Evolutionary conservation across 768 basidiomycete genomes (phyloP).

Genomic region (Leucosporidium creatinivorum): DNA sequence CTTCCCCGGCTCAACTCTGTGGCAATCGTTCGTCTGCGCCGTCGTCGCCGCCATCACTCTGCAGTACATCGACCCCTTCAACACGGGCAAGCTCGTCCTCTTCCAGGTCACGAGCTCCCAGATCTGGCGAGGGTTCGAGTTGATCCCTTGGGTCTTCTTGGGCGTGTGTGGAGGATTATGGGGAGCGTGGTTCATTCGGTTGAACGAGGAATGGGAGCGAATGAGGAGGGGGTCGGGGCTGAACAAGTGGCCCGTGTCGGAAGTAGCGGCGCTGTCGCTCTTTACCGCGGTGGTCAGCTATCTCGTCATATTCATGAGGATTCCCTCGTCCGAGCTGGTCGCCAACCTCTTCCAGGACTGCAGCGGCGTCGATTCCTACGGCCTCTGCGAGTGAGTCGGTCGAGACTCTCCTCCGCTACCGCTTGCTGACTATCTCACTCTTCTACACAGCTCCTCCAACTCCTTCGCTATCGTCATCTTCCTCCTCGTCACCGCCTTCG

Average conservation of each 20-base stretch:
- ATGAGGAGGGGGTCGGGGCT: slow-evolving; percentile 76
- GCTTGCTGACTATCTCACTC: slow-evolving; percentile 37
- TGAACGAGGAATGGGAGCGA: slow-evolving; percentile 82
- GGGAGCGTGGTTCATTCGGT: slow-evolving; percentile 84
- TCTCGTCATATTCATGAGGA: slow-evolving; percentile 78
- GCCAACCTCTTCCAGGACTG: slow-evolving; percentile 89
- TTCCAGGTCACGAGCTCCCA: slow-evolving; percentile 68
- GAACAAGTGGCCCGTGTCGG: slow-evolving; percentile 64
- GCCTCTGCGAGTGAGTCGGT: slow-evolving; percentile 53
- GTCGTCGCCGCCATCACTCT: slow-evolving; percentile 75
- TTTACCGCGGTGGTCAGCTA: slow-evolving; percentile 74
- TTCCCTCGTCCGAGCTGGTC: slow-evolving; percentile 90
- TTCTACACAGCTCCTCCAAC: slow-evolving; percentile 39
- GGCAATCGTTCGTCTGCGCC: slow-evolving; percentile 63
- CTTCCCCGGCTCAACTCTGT: slow-evolving; percentile 34
- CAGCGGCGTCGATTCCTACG: slow-evolving; percentile 52
- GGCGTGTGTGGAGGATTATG: slow-evolving; percentile 86
- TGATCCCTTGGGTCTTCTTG: slow-evolving; percentile 73
- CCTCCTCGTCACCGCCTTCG: slow-evolving; percentile 66
- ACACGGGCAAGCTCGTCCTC: slow-evolving; percentile 85
- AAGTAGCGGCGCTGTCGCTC: slow-evolving; percentile 66
- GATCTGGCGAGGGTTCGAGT: slow-evolving; percentile 92
- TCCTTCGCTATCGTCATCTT: slow-evolving; percentile 57
- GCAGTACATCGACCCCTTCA: slow-evolving; percentile 81
- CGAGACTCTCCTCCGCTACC: background rate